Base-by-base conservation (phyloP, 2,329 filamentous ascomycete species). In the Diaporthe sp. region DNA sequence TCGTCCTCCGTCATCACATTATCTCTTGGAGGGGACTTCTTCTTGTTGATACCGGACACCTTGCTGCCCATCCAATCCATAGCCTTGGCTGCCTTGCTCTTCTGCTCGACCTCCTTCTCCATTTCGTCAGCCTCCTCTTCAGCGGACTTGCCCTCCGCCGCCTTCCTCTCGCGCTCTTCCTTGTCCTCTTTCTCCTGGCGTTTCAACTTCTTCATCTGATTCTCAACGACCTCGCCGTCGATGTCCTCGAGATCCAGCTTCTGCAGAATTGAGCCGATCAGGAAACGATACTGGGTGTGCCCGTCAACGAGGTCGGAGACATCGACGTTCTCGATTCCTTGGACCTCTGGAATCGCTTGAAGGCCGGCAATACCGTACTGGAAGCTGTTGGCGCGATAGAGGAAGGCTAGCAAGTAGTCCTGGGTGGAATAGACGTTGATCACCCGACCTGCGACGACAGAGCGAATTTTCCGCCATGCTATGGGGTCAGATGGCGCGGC, bases 361-460 rank as follows among this genome's bases (percentile, higher is more conserved):
- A 98, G 85, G 0, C 96, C 96, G 0, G 96, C 95, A 55, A 98
- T 91, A 6, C 96, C 96, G 55, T 94, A 89, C 77, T 97, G 93
- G 35, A 97, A 89, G 74, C 92, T 95, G 61, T 94, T 95, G 2
- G 95, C 93, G 64, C 96, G 92, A 82, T 98, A 98, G 25, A 98
- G 86, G 81, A 98, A 96, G 1, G 92, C 95, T 1, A 98, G 90
- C 40, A 98, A 91, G 80, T 95, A 94, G 83, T 98, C 96, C 75
- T 97, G 96, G 69, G 92, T 91, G 2, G 94, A 96, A 83, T 93
- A 98, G 12, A 96, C 95, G 79, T 98, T 98, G 78, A 97, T 92
- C 9, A 98, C 89, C 73, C 93, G 90, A 4, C 95, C 95, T 1
- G 92, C 91, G 0, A 97, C 95, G 0, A 96, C 94, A 52, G 90